Base-by-base conservation (phyloP, 2,329 filamentous ascomycete genomes). In the Diaporthe batatas region DNA sequence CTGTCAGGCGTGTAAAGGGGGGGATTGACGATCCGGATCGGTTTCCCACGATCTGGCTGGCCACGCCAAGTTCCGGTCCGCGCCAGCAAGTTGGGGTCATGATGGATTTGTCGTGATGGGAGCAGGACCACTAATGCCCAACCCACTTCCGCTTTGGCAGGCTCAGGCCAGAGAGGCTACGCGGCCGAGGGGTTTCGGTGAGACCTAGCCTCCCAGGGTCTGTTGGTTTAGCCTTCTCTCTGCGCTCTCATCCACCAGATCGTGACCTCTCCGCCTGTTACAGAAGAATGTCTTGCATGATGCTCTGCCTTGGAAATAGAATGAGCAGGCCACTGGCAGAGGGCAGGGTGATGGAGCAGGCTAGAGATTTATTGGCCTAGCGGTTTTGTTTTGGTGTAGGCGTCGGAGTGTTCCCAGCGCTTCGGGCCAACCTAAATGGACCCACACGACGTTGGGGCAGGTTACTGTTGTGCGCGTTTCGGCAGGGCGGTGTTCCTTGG, bases 291-390 rank as follows among this genome's bases (percentile, higher is more conserved):
- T 39, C 16, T 53, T 67, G 62, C 62, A 67, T 67, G 62, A 67
- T 39, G 32, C 32, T 39, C 62, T 67, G 62, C 62, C 62, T 67
- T 67, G 62, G 62, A 67, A 67, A 67, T 53, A 53, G 62, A 67
- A 67, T 67, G 47, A 67, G 47, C 18, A 53, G 47, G 51, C n/a
- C 32, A n/a, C n/a, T n/a, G n/a, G n/a, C n/a, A 51, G 62, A 67
- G 23, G n/a, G 21, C 47, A 36, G 47, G 44, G 62, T 39, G 62
- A 39, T 25, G n/a, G 23, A 25, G 16, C 47, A 67, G 10, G 62
- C 62, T 67, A 67, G 53, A 49, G 12, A 67, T 23, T 67, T 18
- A 51, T 11, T 29, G 58, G 58, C 11, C 39, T 67, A 67, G 62
- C 47, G 47, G 47, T 39, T 51, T 11, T 67, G 32, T 53, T 67